These are phyloP conservation scores for Pseudogymnoascus pannorum DNA, from an alignment of 2,329 filamentous ascomycete genomes.

Conservation along the genomic window DNA sequence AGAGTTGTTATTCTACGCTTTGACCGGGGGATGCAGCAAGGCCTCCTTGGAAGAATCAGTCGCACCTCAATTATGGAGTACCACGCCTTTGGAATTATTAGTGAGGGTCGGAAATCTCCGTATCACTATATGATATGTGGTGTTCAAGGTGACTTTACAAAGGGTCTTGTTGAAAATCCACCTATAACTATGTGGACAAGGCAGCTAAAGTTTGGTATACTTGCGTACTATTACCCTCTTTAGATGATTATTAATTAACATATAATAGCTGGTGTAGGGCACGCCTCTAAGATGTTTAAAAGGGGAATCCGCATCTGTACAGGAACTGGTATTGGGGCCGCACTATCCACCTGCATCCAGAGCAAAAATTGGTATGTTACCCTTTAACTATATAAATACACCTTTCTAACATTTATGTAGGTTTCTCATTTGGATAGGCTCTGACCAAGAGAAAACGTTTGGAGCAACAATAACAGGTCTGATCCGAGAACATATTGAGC, in stretches of 20 bases:
- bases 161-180: conserved; percentile 33
- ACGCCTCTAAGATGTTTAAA: conserved; percentile 38
- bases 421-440: conserved; percentile 39
- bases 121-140: conserved; percentile 38
- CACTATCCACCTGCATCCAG: conserved; percentile 36
- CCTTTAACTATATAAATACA: not conserved
- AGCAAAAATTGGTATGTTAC: conserved; percentile 30
- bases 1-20: conserved; percentile 35
- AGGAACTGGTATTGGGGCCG: conserved; percentile 35
- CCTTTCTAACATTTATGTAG: conserved; percentile 19
- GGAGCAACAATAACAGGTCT: conserved; percentile 33
- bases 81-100: conserved; percentile 37
- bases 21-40: conserved; percentile 36
- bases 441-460: conserved; percentile 36
- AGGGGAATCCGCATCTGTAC: conserved; percentile 36
- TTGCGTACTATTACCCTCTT: not conserved
- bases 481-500: conserved; percentile 34
- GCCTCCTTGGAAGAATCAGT: conserved; percentile 36
- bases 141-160: conserved; percentile 37
- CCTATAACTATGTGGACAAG: conserved; percentile 35
- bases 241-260: conserved; percentile 15
- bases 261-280: conserved; percentile 33
- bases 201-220: conserved; percentile 35
- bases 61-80: conserved; percentile 38
- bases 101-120: conserved; percentile 31